These are phyloP conservation scores for Aspergillus indologenus DNA, from an alignment of 495 filamentous ascomycete genomes.

Conservation along the genomic window DNA sequence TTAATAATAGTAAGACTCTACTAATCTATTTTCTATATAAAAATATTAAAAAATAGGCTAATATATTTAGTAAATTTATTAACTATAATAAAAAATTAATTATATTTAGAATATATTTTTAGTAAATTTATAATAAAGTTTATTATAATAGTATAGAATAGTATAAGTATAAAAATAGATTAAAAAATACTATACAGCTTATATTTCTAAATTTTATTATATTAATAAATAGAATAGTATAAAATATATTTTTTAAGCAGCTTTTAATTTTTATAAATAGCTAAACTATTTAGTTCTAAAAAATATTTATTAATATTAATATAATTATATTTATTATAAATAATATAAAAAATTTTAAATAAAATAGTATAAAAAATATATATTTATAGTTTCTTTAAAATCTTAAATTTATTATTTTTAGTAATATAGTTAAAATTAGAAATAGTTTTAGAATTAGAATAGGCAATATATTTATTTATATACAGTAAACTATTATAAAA, in stretches of 20 bases:
- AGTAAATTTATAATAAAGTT: slow-evolving; percentile 3
- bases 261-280: background rate
- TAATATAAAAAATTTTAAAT: background rate
- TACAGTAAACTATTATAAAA: background rate
- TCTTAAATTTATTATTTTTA: background rate
- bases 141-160: background rate
- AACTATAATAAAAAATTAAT: background rate
- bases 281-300: background rate
- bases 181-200: background rate
- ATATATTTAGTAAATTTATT: slow-evolving; percentile 1
- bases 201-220: background rate
- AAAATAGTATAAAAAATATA: background rate
- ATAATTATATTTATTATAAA: background rate
- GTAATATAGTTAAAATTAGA: background rate
- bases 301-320: background rate
- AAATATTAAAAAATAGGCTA: background rate
- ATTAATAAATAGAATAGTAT: background rate
- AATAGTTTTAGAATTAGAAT: background rate
- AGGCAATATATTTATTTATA: background rate
- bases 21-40: background rate
- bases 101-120: background rate
- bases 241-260: background rate
- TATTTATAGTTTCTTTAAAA: background rate
- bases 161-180: background rate
- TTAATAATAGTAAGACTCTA: background rate